These are phyloP conservation scores for Suillus lakei DNA, from an alignment of 768 basidiomycete species.

Conservation along the genomic window DNA sequence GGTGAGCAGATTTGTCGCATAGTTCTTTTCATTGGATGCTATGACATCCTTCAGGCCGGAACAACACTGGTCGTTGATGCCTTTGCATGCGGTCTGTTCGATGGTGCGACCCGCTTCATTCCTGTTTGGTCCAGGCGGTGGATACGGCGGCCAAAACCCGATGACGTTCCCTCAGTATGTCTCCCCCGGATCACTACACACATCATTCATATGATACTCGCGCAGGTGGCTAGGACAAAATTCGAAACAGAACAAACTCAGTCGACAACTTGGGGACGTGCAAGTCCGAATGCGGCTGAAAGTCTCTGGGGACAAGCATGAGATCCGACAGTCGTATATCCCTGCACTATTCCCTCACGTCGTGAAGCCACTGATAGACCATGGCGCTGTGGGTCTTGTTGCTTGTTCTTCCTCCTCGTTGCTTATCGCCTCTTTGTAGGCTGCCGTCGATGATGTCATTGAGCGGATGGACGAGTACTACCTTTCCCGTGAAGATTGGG, in stretches of 20 bases:
- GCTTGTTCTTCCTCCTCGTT: background rate
- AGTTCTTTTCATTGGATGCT: background rate
- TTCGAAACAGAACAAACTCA: conserved; percentile 87
- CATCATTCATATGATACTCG: conserved; percentile 3
- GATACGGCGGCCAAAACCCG: conserved; percentile 67
- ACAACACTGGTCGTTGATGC: conserved; percentile 97
- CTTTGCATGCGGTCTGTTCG: conserved; percentile 89
- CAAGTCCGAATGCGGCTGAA: conserved; percentile 96
- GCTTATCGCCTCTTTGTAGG: conserved; percentile 46
- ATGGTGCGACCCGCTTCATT: conserved; percentile 87
- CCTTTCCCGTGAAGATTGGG: conserved; percentile 95
- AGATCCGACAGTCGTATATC: conserved; percentile 91
- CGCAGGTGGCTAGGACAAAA: conserved; percentile 98
- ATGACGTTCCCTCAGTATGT: conserved; percentile 87
- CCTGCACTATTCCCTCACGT: conserved; percentile 86
- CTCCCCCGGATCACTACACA: conserved; percentile 1
- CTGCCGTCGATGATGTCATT: conserved; percentile 82
- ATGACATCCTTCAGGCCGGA: conserved; percentile 62
- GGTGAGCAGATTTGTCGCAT: conserved; percentile 49
- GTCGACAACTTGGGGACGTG: conserved; percentile 82
- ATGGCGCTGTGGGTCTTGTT: conserved; percentile 67
- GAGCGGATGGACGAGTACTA: conserved; percentile 93
- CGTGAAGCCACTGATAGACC: conserved; percentile 75
- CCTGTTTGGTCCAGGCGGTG: conserved; percentile 73
- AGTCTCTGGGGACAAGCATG: conserved; percentile 87